Percentiles rank a stretch among this genome's conserved stretches.
phyloP scores from a whole-genome alignment of 2,329 filamentous ascomycete species.

The Fusarium paranaense region DNA sequence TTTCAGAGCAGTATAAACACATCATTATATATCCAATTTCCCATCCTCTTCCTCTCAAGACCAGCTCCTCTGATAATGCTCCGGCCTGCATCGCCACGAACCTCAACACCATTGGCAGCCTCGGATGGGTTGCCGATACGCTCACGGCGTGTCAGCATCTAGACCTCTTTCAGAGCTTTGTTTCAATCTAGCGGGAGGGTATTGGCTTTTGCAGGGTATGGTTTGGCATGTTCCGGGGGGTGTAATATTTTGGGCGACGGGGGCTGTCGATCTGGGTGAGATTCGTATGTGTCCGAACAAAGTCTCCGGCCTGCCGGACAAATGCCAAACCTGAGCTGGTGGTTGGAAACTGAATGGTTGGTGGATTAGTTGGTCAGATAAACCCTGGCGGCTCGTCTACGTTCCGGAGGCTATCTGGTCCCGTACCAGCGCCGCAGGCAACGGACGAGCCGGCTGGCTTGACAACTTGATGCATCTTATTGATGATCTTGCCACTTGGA shows the following conservation, averaged over 20 bases:
- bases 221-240: not conserved
- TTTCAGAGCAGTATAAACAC: too few species aligned
- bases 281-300: conserved; percentile 4
- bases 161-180: not conserved
- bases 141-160: not conserved
- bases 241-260: not conserved
- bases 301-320: not conserved
- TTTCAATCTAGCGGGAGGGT: not conserved
- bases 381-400: not conserved
- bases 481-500: not conserved
- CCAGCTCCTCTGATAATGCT: not conserved
- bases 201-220: not conserved
- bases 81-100: not conserved
- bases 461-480: not conserved
- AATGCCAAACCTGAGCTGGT: not conserved
- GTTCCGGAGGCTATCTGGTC: not conserved
- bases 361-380: not conserved
- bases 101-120: not conserved
- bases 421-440: not conserved
- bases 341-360: not conserved
- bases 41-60: not conserved
- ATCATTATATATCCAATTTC: conserved; percentile 14
- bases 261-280: not conserved
- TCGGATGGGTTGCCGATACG: not conserved
- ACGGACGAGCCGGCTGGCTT: not conserved